phyloP scores from a whole-genome alignment of 768 basidiomycete species.

The Mycena maculata region DNA sequence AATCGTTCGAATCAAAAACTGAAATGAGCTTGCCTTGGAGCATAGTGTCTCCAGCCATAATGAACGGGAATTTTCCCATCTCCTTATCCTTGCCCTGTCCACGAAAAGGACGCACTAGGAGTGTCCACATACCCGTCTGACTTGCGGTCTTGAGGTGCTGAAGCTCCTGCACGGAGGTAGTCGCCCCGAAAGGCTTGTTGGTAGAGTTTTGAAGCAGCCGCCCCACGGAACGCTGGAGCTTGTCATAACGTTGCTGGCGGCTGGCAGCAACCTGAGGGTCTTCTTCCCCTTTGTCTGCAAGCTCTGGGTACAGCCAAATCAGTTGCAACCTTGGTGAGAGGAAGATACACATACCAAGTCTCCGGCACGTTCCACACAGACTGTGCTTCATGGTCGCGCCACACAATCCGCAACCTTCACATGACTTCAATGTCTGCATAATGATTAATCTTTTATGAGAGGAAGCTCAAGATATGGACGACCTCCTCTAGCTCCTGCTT shows the following conservation, averaged over 20 bases:
- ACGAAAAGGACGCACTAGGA: neutral
- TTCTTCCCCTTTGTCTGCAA: neutral
- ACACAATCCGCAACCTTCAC: neutral
- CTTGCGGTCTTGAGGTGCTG: neutral
- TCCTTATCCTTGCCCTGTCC: neutral
- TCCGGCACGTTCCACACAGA: neutral
- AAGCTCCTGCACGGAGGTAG: neutral
- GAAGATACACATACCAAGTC: neutral
- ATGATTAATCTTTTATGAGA: neutral
- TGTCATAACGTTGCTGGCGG: neutral
- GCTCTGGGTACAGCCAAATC: neutral
- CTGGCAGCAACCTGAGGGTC: neutral
- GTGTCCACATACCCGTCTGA: slow-evolving; percentile 3
- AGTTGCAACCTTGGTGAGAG: neutral
- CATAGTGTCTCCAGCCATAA: neutral
- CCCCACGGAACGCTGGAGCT: neutral
- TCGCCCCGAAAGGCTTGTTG: neutral
- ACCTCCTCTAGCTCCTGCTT: neutral
- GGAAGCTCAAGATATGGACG: neutral
- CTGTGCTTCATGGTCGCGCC: neutral
- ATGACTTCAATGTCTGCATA: slow-evolving; percentile 3
- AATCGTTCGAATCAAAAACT: too few relatives aligned
- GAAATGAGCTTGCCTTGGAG: neutral
- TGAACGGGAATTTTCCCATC: neutral
- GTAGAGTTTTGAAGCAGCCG: neutral